phyloP scores from a whole-genome alignment of 108 stramenopile species.

The Nitzschia sp. region DNA sequence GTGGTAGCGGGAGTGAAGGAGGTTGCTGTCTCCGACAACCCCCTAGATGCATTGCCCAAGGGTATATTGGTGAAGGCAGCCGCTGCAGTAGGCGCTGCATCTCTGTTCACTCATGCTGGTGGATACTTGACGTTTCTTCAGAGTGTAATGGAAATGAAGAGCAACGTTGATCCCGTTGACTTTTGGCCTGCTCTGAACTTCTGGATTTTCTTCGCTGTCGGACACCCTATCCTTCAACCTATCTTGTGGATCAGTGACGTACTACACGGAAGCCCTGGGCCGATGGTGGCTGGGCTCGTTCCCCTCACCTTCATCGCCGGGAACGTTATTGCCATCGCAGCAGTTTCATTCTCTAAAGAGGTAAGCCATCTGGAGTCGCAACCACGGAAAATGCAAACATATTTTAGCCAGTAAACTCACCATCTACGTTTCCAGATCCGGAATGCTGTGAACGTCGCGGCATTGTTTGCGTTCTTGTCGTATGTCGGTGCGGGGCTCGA shows the following conservation, averaged over 20 bases:
- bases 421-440: slow-evolving; percentile 42
- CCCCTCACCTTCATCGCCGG: slow-evolving; percentile 70
- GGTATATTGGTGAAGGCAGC: slow-evolving; percentile 54
- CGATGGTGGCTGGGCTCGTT: slow-evolving; percentile 68
- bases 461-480: slow-evolving; percentile 67
- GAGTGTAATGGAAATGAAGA: slow-evolving; percentile 72
- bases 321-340: slow-evolving; percentile 71
- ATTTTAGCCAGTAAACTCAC: no score
- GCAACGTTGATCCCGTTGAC: slow-evolving; percentile 72
- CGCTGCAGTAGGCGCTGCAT: slow-evolving; percentile 49
- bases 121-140: slow-evolving; percentile 73
- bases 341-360: slow-evolving; percentile 67
- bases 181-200: slow-evolving; percentile 85
- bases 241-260: slow-evolving; percentile 90
- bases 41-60: slow-evolving; percentile 38
- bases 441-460: slow-evolving; percentile 76
- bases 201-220: slow-evolving; percentile 94
- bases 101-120: slow-evolving; percentile 62
- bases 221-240: slow-evolving; percentile 86
- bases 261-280: slow-evolving; percentile 86
- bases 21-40: slow-evolving; percentile 15
- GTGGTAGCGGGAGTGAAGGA: slow-evolving; percentile 38
- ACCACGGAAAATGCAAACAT: no score
- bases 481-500: slow-evolving; percentile 87
- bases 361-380: no score